Evolutionary conservation across 2,329 filamentous ascomycete genomes (phyloP).

Genomic region (Sporothrix curviconia): DNA sequence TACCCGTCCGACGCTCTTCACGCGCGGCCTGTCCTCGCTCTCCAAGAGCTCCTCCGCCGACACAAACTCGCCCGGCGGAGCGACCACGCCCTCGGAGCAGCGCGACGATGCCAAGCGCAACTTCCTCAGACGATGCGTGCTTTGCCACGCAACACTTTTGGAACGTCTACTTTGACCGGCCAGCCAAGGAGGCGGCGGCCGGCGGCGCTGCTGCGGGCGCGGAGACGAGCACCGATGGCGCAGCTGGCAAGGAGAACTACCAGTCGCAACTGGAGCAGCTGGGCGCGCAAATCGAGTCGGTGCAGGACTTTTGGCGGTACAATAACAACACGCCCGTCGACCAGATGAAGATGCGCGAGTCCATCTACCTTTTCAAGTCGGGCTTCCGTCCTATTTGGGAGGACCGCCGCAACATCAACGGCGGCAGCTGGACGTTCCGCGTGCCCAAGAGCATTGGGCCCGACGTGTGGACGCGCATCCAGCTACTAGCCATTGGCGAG

Average conservation of each 20-base stretch:
- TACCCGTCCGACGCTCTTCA: slow-evolving; percentile 52
- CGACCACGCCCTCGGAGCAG: slow-evolving; percentile 63
- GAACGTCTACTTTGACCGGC: slow-evolving; percentile 62
- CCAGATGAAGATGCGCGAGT: slow-evolving; percentile 69
- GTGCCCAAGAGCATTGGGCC: slow-evolving; percentile 68
- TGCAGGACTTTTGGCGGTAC: slow-evolving; percentile 80
- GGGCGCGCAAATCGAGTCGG: slow-evolving; percentile 62
- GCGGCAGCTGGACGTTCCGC: slow-evolving; percentile 89
- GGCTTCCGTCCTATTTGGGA: slow-evolving; percentile 75
- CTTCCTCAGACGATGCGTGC: slow-evolving; percentile 66
- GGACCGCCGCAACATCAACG: slow-evolving; percentile 77
- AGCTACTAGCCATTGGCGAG: slow-evolving; percentile 78
- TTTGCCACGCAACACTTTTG: slow-evolving; percentile 73
- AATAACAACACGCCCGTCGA: slow-evolving; percentile 75
- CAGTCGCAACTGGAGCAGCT: slow-evolving; percentile 55
- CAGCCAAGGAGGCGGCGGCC: neutral
- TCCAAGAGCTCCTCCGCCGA: slow-evolving; percentile 47
- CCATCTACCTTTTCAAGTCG: slow-evolving; percentile 71
- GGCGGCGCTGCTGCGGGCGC: neutral
- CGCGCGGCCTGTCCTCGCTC: slow-evolving; percentile 55
- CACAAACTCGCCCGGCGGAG: slow-evolving; percentile 52
- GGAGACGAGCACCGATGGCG: neutral
- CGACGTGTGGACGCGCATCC: slow-evolving; percentile 74
- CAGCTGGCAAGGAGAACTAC: slow-evolving; percentile 35
- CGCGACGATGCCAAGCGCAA: slow-evolving; percentile 78